Base-by-base conservation (phyloP, 2,329 filamentous ascomycete species). In the Scedosporium aurantiacum region DNA sequence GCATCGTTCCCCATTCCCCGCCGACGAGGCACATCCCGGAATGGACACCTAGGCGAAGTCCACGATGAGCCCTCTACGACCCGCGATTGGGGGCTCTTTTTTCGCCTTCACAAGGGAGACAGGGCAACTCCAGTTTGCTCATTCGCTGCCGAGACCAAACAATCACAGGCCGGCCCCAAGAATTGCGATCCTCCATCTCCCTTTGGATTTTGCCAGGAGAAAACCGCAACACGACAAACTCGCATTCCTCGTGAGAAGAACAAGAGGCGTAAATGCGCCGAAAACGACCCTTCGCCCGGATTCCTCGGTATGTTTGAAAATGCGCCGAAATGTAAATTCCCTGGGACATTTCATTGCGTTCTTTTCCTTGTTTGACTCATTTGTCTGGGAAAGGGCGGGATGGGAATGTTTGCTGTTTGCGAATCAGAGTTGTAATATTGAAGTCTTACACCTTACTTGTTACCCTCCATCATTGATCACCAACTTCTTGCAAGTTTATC, bases 1-100 rank as follows among this genome's bases (percentile, higher is more conserved):
- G 43, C 10, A 37, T 37, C 32, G 32, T 10, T 37, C 32, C 28
- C 32, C 32, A 47, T 47, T 47, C 18, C 43, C 43, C 43, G 18
- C 43, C 43, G 43, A 21, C n/a, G 18, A 21, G 43, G 5, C 43
- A 47, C 16, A 47, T 47, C 43, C 43, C 43, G 18, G 18, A 18
- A n/a, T 47, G 43, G 43, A 47, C 43, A 47, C 43, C 43, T 47
- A 47, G 43, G 43, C 43, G 43, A 47, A 47, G 43, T 21, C 43
- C n/a, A 47, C 16, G 43, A 21, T 47, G 43, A 37, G 12, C 61
- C 69, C 70, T 70, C 67, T 67, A 71, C 70, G 63, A 69, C 67
- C 66, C 69, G 67, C 68, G 66, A 65, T 65, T 64, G 61, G 57
- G 47, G 57, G 16, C 47, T 52, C 23, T 52, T 6, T 52, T 52